Percentiles rank a stretch among this genome's conserved stretches.
Conservation (phyloP, 129 eudicot species). For the Ambrosia artemisiifolia region DNA sequence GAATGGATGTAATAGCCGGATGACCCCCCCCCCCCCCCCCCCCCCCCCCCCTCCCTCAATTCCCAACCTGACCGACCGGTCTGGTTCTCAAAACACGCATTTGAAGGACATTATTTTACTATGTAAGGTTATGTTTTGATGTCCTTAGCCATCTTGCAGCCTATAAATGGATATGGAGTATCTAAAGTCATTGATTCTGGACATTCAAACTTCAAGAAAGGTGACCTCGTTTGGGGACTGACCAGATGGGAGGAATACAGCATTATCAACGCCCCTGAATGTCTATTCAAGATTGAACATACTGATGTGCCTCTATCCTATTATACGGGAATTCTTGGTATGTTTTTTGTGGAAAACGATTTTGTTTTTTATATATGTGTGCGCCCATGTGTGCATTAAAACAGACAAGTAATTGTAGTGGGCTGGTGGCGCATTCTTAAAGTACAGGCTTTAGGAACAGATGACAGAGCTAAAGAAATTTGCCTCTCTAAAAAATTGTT, state of each 20-base stretch:
- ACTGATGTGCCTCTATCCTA: constrained; percentile 73
- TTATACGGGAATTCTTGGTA: constrained; percentile 79
- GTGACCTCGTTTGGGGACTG: constrained; percentile 59
- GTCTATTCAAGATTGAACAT: constrained; percentile 46
- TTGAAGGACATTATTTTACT: no score
- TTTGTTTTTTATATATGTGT: no score
- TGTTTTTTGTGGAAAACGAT: constrained; percentile 1
- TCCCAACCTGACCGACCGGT: no score
- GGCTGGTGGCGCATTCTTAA: no score
- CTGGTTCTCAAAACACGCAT: no score
- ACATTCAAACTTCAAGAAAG: constrained; percentile 56
- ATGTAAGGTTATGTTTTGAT: no score
- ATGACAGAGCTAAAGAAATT: no score
- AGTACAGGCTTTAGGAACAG: no score
- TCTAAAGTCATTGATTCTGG: constrained; percentile 56
- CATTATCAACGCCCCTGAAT: constrained; percentile 31
- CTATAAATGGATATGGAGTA: constrained; percentile 58
- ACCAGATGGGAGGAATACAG: constrained; percentile 77
- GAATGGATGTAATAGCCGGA: no score
- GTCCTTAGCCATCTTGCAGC: constrained; percentile 24
- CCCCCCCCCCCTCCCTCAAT: no score
- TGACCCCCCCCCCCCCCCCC: no score
- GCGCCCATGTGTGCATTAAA: not conserved
- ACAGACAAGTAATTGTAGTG: not conserved
- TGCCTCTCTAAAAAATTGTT: no score